phyloP scores from a whole-genome alignment of 768 basidiomycete genomes.

The Tremella fuciformis region DNA sequence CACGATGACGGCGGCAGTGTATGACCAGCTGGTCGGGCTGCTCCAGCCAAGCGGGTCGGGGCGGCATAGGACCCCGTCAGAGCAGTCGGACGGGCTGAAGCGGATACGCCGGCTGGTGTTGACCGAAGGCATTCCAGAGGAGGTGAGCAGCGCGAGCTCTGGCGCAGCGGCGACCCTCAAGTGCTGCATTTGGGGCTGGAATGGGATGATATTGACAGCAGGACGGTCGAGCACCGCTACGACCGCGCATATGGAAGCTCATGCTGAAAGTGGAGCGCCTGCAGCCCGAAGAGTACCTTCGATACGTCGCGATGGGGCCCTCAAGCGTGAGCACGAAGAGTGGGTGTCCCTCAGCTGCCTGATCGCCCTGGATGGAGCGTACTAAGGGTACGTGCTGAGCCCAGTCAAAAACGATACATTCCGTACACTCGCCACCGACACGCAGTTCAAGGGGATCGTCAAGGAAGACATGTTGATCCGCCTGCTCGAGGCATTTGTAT shows the following conservation, averaged over 20 bases:
- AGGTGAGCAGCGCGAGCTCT: constrained; percentile 58
- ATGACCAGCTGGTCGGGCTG: constrained; percentile 23
- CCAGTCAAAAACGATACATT: constrained; percentile 88
- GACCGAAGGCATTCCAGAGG: constrained; percentile 79
- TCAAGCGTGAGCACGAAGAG: constrained; percentile 51
- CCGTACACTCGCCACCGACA: constrained; percentile 91
- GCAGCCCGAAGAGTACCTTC: constrained; percentile 60
- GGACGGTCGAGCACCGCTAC: constrained; percentile 27
- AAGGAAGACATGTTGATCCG: constrained; percentile 95
- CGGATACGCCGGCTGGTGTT: constrained; percentile 82
- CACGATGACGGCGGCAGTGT: neutral
- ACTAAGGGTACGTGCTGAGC: constrained; percentile 56
- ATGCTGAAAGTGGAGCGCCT: constrained; percentile 76
- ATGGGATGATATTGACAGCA: neutral
- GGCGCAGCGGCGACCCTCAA: too few relatives aligned
- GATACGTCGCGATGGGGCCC: constrained; percentile 46
- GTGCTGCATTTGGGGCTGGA: constrained; percentile 2
- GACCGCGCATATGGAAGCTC: constrained; percentile 77
- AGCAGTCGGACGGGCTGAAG: constrained; percentile 78
- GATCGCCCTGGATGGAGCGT: constrained; percentile 64
- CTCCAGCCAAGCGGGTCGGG: constrained; percentile 18
- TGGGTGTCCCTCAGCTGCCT: constrained; percentile 24
- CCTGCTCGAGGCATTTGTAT: constrained; percentile 95
- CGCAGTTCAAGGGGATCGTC: constrained; percentile 95
- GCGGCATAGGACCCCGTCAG: constrained; percentile 44